Conservation (phyloP, 1,139 yeast genomes). For the Suhomyces bokatorum region DNA sequence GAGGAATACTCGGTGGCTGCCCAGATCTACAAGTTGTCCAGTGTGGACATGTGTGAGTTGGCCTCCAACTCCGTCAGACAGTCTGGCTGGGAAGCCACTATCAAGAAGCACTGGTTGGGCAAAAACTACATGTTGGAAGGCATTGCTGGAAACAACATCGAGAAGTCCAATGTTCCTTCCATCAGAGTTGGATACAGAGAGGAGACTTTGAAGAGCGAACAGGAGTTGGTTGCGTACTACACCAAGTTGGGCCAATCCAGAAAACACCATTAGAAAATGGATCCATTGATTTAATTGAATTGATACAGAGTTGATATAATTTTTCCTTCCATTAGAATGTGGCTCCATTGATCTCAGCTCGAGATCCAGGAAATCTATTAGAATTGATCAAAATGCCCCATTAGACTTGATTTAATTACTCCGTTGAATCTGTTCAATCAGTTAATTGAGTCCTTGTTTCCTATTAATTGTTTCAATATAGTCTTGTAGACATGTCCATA, state of each 20-base stretch:
- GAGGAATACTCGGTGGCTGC: conserved; percentile 98
- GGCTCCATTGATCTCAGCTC: no score
- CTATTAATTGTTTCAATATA: no score
- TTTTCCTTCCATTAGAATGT: no score
- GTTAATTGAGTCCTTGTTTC: no score
- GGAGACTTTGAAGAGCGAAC: conserved; percentile 78
- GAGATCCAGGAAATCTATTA: no score
- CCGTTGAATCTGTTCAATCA: no score
- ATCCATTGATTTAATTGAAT: no score
- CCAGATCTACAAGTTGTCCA: conserved; percentile 88
- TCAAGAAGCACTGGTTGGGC: conserved; percentile 94
- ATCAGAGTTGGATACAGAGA: conserved; percentile 79
- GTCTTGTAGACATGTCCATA: no score
- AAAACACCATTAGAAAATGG: neutral
- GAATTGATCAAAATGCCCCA: no score
- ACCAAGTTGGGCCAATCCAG: conserved; percentile 16
- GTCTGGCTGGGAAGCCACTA: conserved; percentile 84
- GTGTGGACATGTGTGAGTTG: conserved; percentile 97
- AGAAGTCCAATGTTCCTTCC: conserved; percentile 92
- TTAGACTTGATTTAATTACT: no score
- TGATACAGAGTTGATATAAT: no score
- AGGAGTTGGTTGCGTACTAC: conserved; percentile 68
- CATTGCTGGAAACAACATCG: conserved; percentile 79
- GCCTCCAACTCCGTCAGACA: conserved; percentile 80
- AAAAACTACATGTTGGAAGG: conserved; percentile 62